phyloP scores from a whole-genome alignment of 495 filamentous ascomycete genomes.

The Halenospora varia region DNA sequence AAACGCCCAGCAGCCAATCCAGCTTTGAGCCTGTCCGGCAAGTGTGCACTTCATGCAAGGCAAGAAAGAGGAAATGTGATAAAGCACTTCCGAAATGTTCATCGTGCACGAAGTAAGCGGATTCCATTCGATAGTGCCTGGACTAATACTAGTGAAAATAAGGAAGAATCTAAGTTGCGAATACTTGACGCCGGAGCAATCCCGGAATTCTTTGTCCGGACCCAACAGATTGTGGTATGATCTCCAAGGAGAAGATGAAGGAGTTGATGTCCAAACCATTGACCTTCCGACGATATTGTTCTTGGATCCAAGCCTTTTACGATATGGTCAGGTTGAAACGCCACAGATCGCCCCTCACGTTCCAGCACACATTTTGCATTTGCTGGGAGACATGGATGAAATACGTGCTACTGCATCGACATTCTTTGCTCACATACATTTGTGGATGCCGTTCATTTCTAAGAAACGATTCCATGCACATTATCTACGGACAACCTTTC shows the following conservation, averaged over 20 bases:
- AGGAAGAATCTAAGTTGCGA: not conserved
- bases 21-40: too few species aligned
- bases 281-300: not conserved
- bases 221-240: too few species aligned
- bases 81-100: not conserved
- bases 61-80: not conserved
- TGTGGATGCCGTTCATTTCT: constrained; percentile 16
- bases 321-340: constrained; percentile 7
- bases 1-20: too few species aligned
- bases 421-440: constrained; percentile 3
- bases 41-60: not conserved
- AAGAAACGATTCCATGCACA: constrained; percentile 13
- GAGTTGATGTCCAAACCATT: not conserved
- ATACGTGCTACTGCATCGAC: not conserved
- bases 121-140: not conserved
- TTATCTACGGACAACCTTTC: not conserved
- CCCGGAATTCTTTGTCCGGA: too few species aligned
- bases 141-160: not conserved
- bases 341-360: not conserved
- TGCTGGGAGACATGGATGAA: not conserved
- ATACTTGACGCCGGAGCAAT: not conserved
- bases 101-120: not conserved
- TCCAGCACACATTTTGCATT: not conserved
- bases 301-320: constrained; percentile 7
- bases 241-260: too few species aligned